Conservation (phyloP, 2,329 filamentous ascomycete species). For the Ophiostoma sp. region DNA sequence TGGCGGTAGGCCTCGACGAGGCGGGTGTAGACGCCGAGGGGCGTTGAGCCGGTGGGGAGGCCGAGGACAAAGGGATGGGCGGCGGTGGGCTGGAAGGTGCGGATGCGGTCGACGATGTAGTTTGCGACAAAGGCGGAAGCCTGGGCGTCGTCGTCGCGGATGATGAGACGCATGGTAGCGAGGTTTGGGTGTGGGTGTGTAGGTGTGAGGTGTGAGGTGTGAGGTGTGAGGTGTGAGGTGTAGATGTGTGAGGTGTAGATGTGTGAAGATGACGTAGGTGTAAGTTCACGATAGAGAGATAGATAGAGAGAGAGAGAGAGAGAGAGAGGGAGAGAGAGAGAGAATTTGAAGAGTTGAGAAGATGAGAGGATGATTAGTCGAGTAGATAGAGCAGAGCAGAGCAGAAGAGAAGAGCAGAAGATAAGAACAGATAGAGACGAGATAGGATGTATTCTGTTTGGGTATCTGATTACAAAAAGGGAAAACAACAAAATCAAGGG, state of each 20-base stretch:
- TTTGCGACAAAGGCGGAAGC: slow-evolving; percentile 65
- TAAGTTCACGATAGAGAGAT: background rate
- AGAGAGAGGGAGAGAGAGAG: background rate
- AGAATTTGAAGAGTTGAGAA: no score
- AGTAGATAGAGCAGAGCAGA: background rate
- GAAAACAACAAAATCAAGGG: slow-evolving; percentile 14
- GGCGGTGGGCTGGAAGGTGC: slow-evolving; percentile 58
- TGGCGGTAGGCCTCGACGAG: slow-evolving; percentile 58
- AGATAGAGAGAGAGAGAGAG: no score
- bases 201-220: background rate
- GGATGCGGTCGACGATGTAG: slow-evolving; percentile 69
- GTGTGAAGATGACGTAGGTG: background rate
- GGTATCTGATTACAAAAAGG: slow-evolving; percentile 16
- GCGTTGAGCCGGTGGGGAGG: slow-evolving; percentile 66
- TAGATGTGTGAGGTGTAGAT: background rate
- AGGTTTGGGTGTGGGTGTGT: background rate
- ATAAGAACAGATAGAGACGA: slow-evolving; percentile 4
- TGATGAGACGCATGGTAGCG: slow-evolving; percentile 61
- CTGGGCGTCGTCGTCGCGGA: slow-evolving; percentile 56
- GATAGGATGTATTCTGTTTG: slow-evolving; percentile 16
- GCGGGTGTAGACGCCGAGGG: slow-evolving; percentile 62
- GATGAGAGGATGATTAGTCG: background rate
- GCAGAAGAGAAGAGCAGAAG: background rate
- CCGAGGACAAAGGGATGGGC: slow-evolving; percentile 65
- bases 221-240: background rate